A percentile compares a stretch with the other conserved stretches of the same genome.
Evolutionary conservation across 441 rosid species (phyloP).

Genomic region (Brassica hybrid): DNA sequence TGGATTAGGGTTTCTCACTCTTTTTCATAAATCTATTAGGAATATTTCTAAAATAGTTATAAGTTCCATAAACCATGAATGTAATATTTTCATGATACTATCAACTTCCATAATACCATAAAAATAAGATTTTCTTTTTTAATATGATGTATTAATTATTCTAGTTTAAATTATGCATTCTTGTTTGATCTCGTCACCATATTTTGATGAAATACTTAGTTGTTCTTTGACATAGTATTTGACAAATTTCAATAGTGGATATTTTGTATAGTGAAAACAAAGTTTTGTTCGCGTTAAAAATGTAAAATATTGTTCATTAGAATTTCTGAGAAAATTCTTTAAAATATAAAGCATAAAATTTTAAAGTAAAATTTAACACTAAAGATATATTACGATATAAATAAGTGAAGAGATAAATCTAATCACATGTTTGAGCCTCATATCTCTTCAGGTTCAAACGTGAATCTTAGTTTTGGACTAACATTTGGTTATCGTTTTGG

Average conservation of each 20-base stretch:
- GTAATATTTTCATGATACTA: too few relatives aligned
- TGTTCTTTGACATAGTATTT: too few relatives aligned
- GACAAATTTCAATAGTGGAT: background rate
- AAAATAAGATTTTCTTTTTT: too few relatives aligned
- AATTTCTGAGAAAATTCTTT: too few relatives aligned
- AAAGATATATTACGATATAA: background rate
- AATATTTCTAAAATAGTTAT: too few relatives aligned
- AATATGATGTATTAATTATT: too few relatives aligned
- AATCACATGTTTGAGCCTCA: background rate
- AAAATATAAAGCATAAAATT: background rate
- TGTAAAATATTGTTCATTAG: background rate
- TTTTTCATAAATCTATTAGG: background rate
- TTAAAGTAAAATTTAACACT: too few relatives aligned
- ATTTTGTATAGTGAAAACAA: background rate
- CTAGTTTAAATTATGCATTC: too few relatives aligned
- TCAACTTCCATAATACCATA: too few relatives aligned
- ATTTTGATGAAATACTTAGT: background rate
- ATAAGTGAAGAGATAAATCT: background rate
- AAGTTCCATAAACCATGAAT: too few relatives aligned
- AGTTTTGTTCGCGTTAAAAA: background rate
- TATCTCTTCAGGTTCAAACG: background rate
- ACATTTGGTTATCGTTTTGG: background rate
- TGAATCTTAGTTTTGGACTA: background rate
- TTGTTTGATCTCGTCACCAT: background rate
- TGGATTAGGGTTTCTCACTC: background rate